These are phyloP conservation scores for Smallanthus sonchifolius DNA, from an alignment of 129 eudicot species.

Conservation along the genomic window DNA sequence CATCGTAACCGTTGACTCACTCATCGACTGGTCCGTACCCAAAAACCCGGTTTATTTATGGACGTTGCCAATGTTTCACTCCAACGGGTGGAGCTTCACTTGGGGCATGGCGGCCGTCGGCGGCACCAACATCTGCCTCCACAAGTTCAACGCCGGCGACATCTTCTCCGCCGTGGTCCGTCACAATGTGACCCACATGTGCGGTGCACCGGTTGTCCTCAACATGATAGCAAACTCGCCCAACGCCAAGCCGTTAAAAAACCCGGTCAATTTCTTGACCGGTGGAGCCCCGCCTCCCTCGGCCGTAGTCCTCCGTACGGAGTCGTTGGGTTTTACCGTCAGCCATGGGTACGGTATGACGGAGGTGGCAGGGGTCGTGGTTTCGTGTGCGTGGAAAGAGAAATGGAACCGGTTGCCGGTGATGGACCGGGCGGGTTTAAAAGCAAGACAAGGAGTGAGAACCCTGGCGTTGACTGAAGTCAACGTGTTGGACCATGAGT, in stretches of 20 bases:
- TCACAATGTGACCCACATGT: slow-evolving; percentile 62
- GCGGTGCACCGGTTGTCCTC: slow-evolving; percentile 66
- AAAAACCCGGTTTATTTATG: slow-evolving; percentile 44
- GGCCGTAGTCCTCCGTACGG: slow-evolving; percentile 40
- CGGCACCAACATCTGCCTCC: slow-evolving; percentile 59
- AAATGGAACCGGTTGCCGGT: slow-evolving; percentile 50
- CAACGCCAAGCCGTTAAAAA: background rate
- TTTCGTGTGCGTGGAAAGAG: slow-evolving; percentile 53
- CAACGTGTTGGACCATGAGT: slow-evolving; percentile 35
- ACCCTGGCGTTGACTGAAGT: slow-evolving; percentile 45
- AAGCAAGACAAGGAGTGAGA: slow-evolving; percentile 64
- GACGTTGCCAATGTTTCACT: slow-evolving; percentile 74
- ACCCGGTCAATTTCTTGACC: slow-evolving; percentile 46
- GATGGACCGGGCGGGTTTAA: slow-evolving; percentile 35
- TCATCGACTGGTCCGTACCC: slow-evolving; percentile 44
- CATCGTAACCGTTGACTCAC: slow-evolving; percentile 29
- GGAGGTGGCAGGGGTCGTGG: slow-evolving; percentile 51
- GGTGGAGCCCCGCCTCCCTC: slow-evolving; percentile 76
- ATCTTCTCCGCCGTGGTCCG: slow-evolving; percentile 29
- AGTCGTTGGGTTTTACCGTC: slow-evolving; percentile 45
- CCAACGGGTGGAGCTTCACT: slow-evolving; percentile 66
- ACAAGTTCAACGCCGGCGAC: slow-evolving; percentile 24
- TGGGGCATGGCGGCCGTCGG: slow-evolving; percentile 78
- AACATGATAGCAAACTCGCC: slow-evolving; percentile 44
- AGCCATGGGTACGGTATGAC: slow-evolving; percentile 67